A percentile compares a stretch with the other conserved stretches of the same genome.
Conservation (phyloP, 331 rosid species). For the Malus hybrid region DNA sequence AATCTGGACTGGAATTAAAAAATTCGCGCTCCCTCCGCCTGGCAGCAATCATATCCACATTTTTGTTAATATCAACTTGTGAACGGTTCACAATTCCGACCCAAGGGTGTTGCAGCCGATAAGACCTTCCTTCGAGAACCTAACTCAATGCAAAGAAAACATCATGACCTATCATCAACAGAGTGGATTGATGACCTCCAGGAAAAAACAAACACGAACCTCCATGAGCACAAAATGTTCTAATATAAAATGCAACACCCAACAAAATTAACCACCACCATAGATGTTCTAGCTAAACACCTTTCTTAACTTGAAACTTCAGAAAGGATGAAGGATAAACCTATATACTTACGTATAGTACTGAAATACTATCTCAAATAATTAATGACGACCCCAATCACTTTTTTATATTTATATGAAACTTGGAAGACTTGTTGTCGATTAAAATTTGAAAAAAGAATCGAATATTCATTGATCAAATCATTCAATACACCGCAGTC, state of each 20-base stretch:
- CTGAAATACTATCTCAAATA: too few relatives aligned
- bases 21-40: conserved; percentile 47
- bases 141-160: conserved; percentile 14
- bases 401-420: too few relatives aligned
- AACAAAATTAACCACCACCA: background rate
- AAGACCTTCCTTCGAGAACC: conserved; percentile 66
- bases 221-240: background rate
- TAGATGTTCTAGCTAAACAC: conserved; percentile 4
- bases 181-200: background rate
- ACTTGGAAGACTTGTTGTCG: too few relatives aligned
- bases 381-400: too few relatives aligned
- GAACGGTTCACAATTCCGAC: conserved; percentile 68
- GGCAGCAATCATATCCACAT: conserved; percentile 52
- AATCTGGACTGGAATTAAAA: conserved; percentile 40
- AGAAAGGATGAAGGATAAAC: too few relatives aligned
- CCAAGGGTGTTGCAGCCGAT: conserved; percentile 56
- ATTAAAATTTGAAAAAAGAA: too few relatives aligned
- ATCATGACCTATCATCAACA: background rate
- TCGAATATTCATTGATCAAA: too few relatives aligned
- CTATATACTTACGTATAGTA: background rate
- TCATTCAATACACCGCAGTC: too few relatives aligned
- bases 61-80: conserved; percentile 54
- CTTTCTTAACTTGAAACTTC: too few relatives aligned
- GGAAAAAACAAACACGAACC: background rate
- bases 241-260: background rate